Conservation (phyloP, 1,139 yeast genomes). For the Lodderomyces orthopsilosis region DNA sequence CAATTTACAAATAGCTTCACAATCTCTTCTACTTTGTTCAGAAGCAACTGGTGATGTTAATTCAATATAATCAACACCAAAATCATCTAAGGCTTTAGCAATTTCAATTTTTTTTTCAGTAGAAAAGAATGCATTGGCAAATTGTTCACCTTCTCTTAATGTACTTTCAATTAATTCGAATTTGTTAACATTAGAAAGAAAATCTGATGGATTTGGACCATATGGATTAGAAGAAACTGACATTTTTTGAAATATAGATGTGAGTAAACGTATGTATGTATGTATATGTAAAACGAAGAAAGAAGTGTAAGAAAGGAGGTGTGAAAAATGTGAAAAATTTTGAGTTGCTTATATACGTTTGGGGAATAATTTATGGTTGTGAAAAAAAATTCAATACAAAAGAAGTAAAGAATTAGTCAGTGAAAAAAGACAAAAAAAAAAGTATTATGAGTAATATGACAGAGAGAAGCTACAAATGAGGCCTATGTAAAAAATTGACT, state of each 20-base stretch:
- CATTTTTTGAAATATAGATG: conserved; percentile 3
- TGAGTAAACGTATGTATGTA: not conserved
- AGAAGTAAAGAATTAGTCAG: not conserved
- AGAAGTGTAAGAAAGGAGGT: not conserved
- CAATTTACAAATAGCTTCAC: conserved; percentile 97
- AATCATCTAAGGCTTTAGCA: conserved; percentile 95
- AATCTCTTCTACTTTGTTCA: conserved; percentile 88
- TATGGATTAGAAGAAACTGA: conserved; percentile 60
- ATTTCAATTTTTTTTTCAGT: conserved; percentile 97
- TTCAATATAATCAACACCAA: conserved; percentile 97
- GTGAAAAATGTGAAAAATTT: conserved; percentile 6
- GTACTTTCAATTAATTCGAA: conserved; percentile 95
- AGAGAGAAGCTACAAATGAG: too few relatives aligned
- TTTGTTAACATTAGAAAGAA: conserved; percentile 80
- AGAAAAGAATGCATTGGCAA: conserved; percentile 93
- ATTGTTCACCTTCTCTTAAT: conserved; percentile 97
- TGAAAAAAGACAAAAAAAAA: not conserved
- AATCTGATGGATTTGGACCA: conserved; percentile 95
- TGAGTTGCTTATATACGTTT: not conserved
- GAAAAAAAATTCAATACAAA: not conserved
- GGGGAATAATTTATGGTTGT: not conserved
- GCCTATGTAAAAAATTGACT: too few relatives aligned
- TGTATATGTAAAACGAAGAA: not conserved
- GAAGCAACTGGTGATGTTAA: conserved; percentile 97
- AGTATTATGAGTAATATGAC: not conserved